Conservation (phyloP, 1,139 yeast genomes). For the Scheffersomyces segobiensis region DNA sequence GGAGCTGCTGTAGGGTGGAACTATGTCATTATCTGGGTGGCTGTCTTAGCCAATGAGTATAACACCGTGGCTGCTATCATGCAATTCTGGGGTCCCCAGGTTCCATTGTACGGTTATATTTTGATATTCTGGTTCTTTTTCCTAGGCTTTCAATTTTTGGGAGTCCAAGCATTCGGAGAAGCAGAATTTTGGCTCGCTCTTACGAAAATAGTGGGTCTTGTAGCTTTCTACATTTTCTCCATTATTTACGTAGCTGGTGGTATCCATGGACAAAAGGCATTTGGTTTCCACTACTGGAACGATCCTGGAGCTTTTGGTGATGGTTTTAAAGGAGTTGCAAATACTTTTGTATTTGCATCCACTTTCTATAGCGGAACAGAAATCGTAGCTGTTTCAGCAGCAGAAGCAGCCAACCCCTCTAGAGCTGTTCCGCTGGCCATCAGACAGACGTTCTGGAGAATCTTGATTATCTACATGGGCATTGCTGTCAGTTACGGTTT, state of each 20-base stretch:
- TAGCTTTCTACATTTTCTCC: slow-evolving; percentile 60
- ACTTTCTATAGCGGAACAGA: slow-evolving; percentile 62
- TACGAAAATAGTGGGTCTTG: slow-evolving; percentile 53
- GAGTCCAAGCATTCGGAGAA: slow-evolving; percentile 65
- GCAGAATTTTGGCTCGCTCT: slow-evolving; percentile 66
- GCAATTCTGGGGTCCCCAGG: slow-evolving; percentile 60
- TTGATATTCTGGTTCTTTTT: slow-evolving; percentile 57
- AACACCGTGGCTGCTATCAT: slow-evolving; percentile 54
- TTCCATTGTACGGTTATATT: slow-evolving; percentile 60
- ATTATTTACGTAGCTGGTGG: slow-evolving; percentile 71
- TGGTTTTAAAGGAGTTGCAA: slow-evolving; percentile 56
- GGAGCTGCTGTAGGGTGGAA: slow-evolving; percentile 66
- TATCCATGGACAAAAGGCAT: slow-evolving; percentile 50
- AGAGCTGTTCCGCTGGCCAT: slow-evolving; percentile 59
- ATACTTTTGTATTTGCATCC: slow-evolving; percentile 68
- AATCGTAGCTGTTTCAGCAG: slow-evolving; percentile 56
- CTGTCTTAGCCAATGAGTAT: slow-evolving; percentile 61
- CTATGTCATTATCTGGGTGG: slow-evolving; percentile 62
- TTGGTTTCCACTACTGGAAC: slow-evolving; percentile 53
- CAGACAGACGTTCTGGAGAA: slow-evolving; percentile 57
- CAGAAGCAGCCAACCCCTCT: slow-evolving; percentile 56
- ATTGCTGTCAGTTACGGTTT: slow-evolving; percentile 53
- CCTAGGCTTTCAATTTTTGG: slow-evolving; percentile 54
- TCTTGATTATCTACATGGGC: slow-evolving; percentile 56
- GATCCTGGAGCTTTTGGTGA: slow-evolving; percentile 47